Percentiles rank a stretch among this genome's conserved stretches.
Conservation (phyloP, 345 rosid species). For the Lepidium africanum region DNA sequence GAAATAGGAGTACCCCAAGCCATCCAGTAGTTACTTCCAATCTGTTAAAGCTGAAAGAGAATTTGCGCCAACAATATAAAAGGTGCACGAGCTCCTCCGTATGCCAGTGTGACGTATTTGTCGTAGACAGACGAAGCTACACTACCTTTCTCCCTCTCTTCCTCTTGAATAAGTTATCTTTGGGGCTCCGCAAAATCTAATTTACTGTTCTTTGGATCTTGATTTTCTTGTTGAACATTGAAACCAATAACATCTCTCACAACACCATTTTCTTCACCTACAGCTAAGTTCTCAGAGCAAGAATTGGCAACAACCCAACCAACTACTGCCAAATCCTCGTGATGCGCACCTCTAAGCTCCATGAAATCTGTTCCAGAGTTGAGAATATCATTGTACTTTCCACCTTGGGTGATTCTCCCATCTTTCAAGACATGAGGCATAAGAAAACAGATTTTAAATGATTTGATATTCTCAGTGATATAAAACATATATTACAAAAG, state of each 20-base stretch:
- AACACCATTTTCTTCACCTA: constrained; percentile 17
- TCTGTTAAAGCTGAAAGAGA: constrained; percentile 61
- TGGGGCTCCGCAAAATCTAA: constrained; percentile 32
- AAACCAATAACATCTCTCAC: constrained; percentile 6
- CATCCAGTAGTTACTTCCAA: constrained; percentile 88
- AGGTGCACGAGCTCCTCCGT: constrained; percentile 72
- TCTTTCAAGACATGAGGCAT: constrained; percentile 64
- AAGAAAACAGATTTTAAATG: background rate
- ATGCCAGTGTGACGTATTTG: constrained; percentile 58
- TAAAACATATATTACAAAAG: background rate
- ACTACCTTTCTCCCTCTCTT: constrained; percentile 77
- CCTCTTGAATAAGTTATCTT: constrained; percentile 69
- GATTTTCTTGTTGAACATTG: constrained; percentile 26
- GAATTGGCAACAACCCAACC: constrained; percentile 36
- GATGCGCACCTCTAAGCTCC: constrained; percentile 75
- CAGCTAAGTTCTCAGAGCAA: constrained; percentile 19
- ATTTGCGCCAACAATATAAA: constrained; percentile 52
- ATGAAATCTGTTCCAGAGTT: constrained; percentile 58
- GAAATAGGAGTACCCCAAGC: constrained; percentile 75
- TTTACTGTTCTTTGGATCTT: constrained; percentile 28
- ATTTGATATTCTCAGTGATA: background rate
- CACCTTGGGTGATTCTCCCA: constrained; percentile 69
- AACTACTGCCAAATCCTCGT: constrained; percentile 50
- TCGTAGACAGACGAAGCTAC: constrained; percentile 60
- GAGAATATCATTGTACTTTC: constrained; percentile 60